These are phyloP conservation scores for Ogataea paraovalis DNA, from an alignment of 805 yeast species.

Conservation along the genomic window DNA sequence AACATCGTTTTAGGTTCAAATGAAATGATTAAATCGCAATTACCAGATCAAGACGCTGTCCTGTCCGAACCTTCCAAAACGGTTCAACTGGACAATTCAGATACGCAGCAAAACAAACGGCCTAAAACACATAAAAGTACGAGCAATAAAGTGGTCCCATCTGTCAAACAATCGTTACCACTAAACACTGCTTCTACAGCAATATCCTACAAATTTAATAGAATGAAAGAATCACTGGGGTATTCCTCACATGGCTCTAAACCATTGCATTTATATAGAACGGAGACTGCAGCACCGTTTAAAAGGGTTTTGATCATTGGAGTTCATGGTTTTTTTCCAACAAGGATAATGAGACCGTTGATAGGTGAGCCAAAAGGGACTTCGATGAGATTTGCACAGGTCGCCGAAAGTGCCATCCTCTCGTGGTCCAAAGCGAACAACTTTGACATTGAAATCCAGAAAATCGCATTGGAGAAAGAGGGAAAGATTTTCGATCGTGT, in stretches of 20 bases:
- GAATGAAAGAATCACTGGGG: conserved; percentile 16
- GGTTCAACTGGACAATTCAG: conserved; percentile 1
- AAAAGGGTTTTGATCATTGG: conserved; percentile 79
- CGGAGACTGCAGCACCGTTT: conserved; percentile 22
- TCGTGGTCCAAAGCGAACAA: conserved; percentile 57
- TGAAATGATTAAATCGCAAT: neutral
- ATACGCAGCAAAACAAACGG: neutral
- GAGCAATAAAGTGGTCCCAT: conserved; percentile 29
- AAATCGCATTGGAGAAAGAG: conserved; percentile 90
- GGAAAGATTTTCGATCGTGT: conserved; percentile 88
- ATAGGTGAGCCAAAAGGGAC: conserved; percentile 98
- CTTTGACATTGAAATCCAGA: conserved; percentile 58
- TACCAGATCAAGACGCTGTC: conserved; percentile 17
- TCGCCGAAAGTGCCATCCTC: conserved; percentile 75
- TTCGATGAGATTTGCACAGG: conserved; percentile 82
- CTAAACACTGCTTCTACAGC: conserved; percentile 10
- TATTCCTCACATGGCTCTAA: conserved; percentile 3
- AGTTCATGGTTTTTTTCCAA: conserved; percentile 95
- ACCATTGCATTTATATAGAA: conserved; percentile 20
- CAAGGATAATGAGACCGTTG: conserved; percentile 73
- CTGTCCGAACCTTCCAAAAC: conserved; percentile 21
- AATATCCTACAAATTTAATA: conserved; percentile 11
- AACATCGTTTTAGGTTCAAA: conserved; percentile 1
- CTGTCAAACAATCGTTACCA: conserved; percentile 26
- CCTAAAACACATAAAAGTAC: conserved; percentile 9